Evolutionary conservation across 306 rosid genomes (phyloP), one percentile per base, ranked within the genome.

Genomic region (Cicer judaicum): DNA sequence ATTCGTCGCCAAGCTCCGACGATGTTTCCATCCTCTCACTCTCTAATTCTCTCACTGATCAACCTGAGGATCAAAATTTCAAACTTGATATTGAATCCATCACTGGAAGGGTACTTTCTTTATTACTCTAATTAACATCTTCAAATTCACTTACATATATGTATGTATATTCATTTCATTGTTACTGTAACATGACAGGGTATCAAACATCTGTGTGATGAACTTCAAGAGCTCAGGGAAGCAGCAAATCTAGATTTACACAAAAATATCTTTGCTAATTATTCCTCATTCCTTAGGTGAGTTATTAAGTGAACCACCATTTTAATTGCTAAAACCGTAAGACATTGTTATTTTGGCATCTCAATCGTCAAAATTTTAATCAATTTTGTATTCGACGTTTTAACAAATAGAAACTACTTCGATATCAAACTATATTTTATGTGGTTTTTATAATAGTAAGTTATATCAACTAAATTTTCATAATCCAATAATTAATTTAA

Each of bases 181-280:
- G 34, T 29, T 29, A 29, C 34, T 29, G 34, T 4, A 29, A 29
- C 34, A 3, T 60, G 2, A 60, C 41, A 93, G 98, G 97, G 98
- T 7, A 89, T 91, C 54, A 87, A 82, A 71, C 97, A 91, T 84
- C 80, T 93, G 16, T 93, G 98, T 80, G 85, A 86, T 19, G 98
- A 93, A 69, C 91, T 91, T 46, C 60, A 80, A 8, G 97, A 93
- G 85, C 86, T 93, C 38, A 87, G 88, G 88, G 87, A 56, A 47
- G 92, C 78, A 38, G 92, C 98, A 15, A 78, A 65, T 78, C 89
- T 82, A 50, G 96, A 85, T 53, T 89, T 93, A 64, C 88, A 83
- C 44, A 80, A 67, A 67, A 87, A 81, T 80, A 77, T 89, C 3
- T 78, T 84, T 76, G 81, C 89, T 8, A 86, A 82, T 61, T 93